Conservation (phyloP, 2,329 filamentous ascomycete genomes). For the Ceratocystis variospora region DNA sequence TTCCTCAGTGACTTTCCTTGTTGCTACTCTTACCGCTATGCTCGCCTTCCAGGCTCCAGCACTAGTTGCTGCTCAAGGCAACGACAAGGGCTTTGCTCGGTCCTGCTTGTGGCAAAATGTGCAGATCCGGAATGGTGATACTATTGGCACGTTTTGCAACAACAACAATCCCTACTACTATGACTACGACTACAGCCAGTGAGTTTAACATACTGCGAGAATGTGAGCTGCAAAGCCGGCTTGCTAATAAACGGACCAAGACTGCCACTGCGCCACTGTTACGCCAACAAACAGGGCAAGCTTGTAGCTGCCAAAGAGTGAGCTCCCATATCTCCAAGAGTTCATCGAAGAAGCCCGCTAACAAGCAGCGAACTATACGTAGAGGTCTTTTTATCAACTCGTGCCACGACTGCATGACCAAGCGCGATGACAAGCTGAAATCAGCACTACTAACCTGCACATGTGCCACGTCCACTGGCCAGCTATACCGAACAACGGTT, state of each 20-base stretch:
- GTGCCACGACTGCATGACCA: conserved; percentile 6
- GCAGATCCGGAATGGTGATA: conserved; percentile 9
- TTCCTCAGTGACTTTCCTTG: background rate
- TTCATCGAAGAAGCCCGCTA: background rate
- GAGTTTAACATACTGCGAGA: background rate
- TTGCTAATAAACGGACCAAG: background rate
- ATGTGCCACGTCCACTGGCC: background rate
- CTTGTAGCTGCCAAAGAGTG: conserved; percentile 7
- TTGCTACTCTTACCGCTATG: background rate
- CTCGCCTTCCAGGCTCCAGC: background rate
- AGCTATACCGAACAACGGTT: conserved; percentile 10
- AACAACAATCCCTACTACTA: conserved; percentile 14
- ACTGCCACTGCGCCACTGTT: conserved; percentile 7
- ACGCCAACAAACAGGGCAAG: conserved; percentile 9
- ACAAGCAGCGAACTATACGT: background rate
- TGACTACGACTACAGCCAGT: conserved; percentile 12
- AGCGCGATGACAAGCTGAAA: background rate
- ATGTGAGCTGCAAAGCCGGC: background rate
- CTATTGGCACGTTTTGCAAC: conserved; percentile 13
- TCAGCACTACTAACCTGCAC: conserved; percentile 9
- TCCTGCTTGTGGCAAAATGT: conserved; percentile 13
- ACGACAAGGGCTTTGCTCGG: conserved; percentile 6
- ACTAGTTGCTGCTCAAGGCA: background rate
- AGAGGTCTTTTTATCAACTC: conserved; percentile 11
- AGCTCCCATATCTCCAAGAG: background rate